Base-by-base conservation (phyloP, 495 filamentous ascomycete species). In the Penicillium coffeae region DNA sequence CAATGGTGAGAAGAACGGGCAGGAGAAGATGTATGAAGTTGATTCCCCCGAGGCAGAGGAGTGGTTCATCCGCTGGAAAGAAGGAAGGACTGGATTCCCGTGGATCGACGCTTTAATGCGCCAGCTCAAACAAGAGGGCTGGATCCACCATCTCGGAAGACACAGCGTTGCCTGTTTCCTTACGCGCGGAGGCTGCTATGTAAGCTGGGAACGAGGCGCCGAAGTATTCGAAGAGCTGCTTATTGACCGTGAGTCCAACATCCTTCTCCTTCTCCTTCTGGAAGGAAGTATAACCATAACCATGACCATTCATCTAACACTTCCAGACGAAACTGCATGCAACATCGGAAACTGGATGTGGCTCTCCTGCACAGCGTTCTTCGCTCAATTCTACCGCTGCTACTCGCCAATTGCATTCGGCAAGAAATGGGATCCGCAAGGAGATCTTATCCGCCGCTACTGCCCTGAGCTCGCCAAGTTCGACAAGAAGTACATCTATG, bases 41-140 rank as follows among this genome's bases (percentile, higher is more conserved):
- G 82, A 86, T 57, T 75, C 70, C 1, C 50, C 63, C 9, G 53
- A 73, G 46, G 83, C 83, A 12, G 78, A 84, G 38, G 60, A 58
- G n/a, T 84, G 75, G 74, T 84, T 87, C 50, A 64, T 65, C 32
- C 77, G 84, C 21, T 87, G 85, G 85, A 79, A 74, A 43, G 65
- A 75, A 33, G 84, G 85, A 7, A 62, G 65, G 30, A 88, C 85
- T 0, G 84, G 84, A 1, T 87, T 88, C 51, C 85, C 85, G 2
- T 87, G 79, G 74, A 85, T 89, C 50, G 85, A 89, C 54, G 85
- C 84, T 0, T 59, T 88, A 25, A 88, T 89, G 85, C 80, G 84
- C 3, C 84, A 89, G 60, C 68, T 89, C n/a, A 65, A 68, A 8
- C 54, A 60, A 2, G 84, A 87, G 56, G 85, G 85, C 14, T 89